phyloP scores from a whole-genome alignment of 2,329 filamentous ascomycete genomes.

The Ophiostoma perfectum region DNA sequence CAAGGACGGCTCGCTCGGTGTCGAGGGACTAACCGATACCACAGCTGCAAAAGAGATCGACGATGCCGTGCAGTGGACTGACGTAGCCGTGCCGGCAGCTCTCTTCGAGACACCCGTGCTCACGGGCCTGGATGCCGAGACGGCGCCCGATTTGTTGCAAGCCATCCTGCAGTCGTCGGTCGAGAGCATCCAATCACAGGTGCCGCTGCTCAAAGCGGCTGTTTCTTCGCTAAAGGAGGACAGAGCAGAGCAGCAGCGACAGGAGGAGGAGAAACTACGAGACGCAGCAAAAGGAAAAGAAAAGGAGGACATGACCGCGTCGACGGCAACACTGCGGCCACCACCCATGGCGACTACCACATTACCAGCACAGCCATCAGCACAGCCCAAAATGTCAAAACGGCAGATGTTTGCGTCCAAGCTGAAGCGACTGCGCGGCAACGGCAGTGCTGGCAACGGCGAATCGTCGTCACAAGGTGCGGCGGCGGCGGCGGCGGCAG shows the following conservation, averaged over 20 bases:
- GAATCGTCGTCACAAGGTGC: conserved; percentile 7
- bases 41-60: neutral
- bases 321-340: neutral
- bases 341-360: neutral
- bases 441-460: neutral
- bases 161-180: conserved; percentile 43
- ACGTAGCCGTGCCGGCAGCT: conserved; percentile 43
- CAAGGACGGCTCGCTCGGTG: neutral
- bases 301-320: neutral
- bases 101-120: conserved; percentile 33
- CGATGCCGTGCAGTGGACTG: conserved; percentile 35
- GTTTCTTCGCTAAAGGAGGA: neutral
- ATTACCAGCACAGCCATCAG: neutral
- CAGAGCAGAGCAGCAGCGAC: neutral
- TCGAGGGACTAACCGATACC: neutral
- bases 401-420: neutral
- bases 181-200: conserved; percentile 40
- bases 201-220: conserved; percentile 23
- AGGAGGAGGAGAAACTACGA: neutral
- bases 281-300: neutral
- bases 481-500: conserved; percentile 22
- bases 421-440: neutral
- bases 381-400: neutral
- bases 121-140: conserved; percentile 31
- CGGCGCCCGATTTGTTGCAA: conserved; percentile 28